Evolutionary conservation across 1,284 basidiomycete genomes (phyloP).

Genomic region (Ceratobasidium theobromae): DNA sequence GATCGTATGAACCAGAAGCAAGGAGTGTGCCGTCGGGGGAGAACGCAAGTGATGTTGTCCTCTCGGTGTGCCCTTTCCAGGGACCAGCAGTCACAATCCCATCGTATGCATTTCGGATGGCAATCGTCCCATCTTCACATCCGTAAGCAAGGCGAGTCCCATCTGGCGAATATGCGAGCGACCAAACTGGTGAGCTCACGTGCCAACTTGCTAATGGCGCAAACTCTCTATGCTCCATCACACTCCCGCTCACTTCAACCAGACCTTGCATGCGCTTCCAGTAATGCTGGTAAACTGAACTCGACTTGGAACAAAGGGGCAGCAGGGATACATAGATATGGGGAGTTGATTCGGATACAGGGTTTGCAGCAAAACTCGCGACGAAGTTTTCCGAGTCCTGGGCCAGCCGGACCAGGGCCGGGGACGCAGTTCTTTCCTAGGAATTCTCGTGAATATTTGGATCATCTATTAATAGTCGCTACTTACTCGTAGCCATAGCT

Average conservation of each 20-base stretch:
- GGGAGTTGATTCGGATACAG: background rate
- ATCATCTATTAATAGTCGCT: background rate
- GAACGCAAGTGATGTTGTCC: background rate
- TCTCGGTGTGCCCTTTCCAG: background rate
- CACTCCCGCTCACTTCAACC: background rate
- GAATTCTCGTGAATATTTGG: background rate
- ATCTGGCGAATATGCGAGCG: background rate
- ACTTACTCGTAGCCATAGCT: background rate
- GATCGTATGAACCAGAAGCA: background rate
- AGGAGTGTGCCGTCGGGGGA: background rate
- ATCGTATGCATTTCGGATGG: background rate
- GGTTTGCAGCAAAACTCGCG: background rate
- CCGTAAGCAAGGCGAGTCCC: background rate
- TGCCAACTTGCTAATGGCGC: background rate
- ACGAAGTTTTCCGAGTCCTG: background rate
- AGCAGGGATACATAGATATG: conserved; percentile 10
- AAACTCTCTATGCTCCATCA: background rate
- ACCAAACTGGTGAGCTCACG: background rate
- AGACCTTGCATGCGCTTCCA: background rate
- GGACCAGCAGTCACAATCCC: background rate
- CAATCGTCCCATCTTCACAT: background rate
- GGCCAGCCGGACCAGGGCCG: background rate
- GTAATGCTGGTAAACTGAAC: background rate
- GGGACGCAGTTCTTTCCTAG: background rate
- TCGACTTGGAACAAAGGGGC: background rate